Base-by-base conservation (phyloP, 1,139 yeast genomes). In the Yamadazyma mexicana region DNA sequence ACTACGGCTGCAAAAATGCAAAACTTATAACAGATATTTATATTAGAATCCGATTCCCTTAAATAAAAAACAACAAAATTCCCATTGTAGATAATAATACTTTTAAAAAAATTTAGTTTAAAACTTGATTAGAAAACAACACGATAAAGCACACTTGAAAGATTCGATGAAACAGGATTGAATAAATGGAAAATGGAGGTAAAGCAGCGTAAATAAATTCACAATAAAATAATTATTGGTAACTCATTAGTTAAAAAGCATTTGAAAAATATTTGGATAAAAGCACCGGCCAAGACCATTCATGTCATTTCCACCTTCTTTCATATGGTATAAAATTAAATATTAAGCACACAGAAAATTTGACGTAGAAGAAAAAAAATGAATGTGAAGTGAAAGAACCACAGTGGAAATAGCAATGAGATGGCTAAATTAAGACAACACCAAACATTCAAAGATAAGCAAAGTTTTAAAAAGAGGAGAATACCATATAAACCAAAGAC, bases 31-130 rank as follows among this genome's bases (percentile, higher is more conserved):
- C 17, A 30, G 33, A 8, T 30, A 22, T 35, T 27, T 42, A 39
- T 42, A 42, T 42, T 39, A 43, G 31, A 38, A 32, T 43, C 43
- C 40, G 37, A 43, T 35, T 38, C 39, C 41, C 41, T n/a, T 35
- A 33, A 10, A 38, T 23, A 38, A 34, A 38, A 40, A 43, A 40
- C 38, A 38, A 38, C 33, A 36, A 38, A 29, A 33, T 34, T 40
- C 47, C 47, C 47, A 39, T 40, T 34, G 16, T 26, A 29, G 42
- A 41, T 36, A 40, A 33, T 39, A 39, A 36, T 29, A 44, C 38
- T 44, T 35, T 17, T 39, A 37, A 39, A 39, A 39, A 27, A 14
- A 34, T 40, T n/a, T 33, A 38, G 33, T 31, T 35, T 35, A 33
- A 26, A 26, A 39, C 18, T 28, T 26, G 15, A 28, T 16, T 16